Conservation (phyloP, 2,329 filamentous ascomycete genomes). For the Fusarium buxicola region DNA sequence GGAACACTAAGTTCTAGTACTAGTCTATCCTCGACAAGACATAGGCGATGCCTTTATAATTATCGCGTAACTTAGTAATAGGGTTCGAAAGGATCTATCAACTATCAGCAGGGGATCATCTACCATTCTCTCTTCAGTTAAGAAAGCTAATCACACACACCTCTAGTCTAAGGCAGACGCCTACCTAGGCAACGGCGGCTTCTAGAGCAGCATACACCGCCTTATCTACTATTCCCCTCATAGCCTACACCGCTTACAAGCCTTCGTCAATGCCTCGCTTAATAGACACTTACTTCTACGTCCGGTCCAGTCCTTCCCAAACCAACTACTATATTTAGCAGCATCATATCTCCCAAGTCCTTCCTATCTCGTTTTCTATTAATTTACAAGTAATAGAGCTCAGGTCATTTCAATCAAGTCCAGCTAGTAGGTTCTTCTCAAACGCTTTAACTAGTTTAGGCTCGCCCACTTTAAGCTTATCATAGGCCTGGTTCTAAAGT, state of each 20-base stretch:
- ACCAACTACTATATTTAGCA: constrained; percentile 49
- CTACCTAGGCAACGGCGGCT: constrained; percentile 53
- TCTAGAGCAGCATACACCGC: constrained; percentile 47
- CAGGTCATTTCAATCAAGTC: constrained; percentile 10
- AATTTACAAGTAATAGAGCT: neutral
- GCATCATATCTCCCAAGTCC: constrained; percentile 7
- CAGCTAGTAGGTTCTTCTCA: constrained; percentile 33
- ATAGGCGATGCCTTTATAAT: constrained; percentile 50
- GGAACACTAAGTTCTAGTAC: constrained; percentile 50
- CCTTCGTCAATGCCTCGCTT: constrained; percentile 41
- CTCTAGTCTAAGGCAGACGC: constrained; percentile 50
- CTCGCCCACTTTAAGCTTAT: constrained; percentile 27
- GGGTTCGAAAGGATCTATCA: constrained; percentile 1
- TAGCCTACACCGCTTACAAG: constrained; percentile 39
- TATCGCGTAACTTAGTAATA: constrained; percentile 18
- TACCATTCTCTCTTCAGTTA: neutral
- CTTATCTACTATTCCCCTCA: constrained; percentile 44
- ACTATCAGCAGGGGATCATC: neutral
- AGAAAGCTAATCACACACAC: constrained; percentile 29
- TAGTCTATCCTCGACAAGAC: constrained; percentile 53
- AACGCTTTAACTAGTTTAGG: constrained; percentile 34
- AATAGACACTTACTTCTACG: constrained; percentile 38
- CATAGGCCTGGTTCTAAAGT: constrained; percentile 40
- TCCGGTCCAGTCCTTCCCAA: constrained; percentile 44
- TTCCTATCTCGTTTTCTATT: constrained; percentile 20